Conservation (phyloP, 768 basidiomycete species). For the Lactarius hatsudake region DNA sequence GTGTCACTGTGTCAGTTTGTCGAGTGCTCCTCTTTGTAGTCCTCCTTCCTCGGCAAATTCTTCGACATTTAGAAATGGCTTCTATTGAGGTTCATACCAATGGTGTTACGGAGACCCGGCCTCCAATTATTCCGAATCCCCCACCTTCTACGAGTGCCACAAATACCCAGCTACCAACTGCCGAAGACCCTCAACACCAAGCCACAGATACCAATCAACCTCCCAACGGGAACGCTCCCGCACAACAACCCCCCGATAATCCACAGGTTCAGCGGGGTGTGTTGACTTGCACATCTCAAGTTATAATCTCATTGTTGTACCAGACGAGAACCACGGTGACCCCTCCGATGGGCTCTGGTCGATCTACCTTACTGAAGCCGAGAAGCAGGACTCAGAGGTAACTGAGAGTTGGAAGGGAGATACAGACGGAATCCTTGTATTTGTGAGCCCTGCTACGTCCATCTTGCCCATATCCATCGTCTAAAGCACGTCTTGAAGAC, state of each 20-base stretch:
- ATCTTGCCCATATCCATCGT: not conserved
- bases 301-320: not conserved
- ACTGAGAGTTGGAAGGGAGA: not conserved
- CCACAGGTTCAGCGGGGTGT: not conserved
- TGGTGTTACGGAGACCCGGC: not conserved
- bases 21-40: no score
- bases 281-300: not conserved
- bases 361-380: no score
- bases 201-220: not conserved
- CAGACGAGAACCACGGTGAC: not conserved
- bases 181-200: not conserved
- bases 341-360: not conserved
- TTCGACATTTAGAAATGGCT: not conserved
- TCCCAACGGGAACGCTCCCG: not conserved
- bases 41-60: not conserved
- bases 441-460: not conserved
- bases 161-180: not conserved
- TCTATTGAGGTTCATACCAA: not conserved
- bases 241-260: not conserved
- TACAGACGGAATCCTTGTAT: not conserved
- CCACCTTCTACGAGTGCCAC: not conserved
- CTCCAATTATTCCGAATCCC: not conserved
- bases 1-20: no score
- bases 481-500: not conserved
- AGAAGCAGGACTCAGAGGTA: not conserved